Evolutionary conservation across 192 early-diverging fungal genomes (phyloP).

Genomic region (Bifiguratus adelaidae): DNA sequence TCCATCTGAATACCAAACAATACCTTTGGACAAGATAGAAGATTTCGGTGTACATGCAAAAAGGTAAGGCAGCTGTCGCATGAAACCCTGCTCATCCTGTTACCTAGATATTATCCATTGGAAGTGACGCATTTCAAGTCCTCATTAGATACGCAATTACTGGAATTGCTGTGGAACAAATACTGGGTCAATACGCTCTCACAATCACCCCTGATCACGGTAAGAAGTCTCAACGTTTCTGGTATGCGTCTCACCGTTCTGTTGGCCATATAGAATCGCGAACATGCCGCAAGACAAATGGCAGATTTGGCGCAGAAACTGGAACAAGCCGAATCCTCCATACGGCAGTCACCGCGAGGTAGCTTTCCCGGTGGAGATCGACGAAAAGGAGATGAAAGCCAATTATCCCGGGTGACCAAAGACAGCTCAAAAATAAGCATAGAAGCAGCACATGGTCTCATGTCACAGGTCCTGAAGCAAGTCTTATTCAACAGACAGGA

Average conservation of each 20-base stretch:
- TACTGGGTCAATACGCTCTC: slow-evolving; percentile 97
- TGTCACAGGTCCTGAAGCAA: slow-evolving; percentile 79
- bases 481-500: slow-evolving; percentile 73
- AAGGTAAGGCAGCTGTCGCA: slow-evolving; percentile 24
- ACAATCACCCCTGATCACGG: slow-evolving; percentile 80
- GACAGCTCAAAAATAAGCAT: slow-evolving; percentile 69
- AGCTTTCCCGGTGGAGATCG: slow-evolving; percentile 25
- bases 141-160: slow-evolving; percentile 67
- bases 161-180: slow-evolving; percentile 94
- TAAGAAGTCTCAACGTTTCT: slow-evolving; percentile 21
- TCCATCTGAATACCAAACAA: slow-evolving; percentile 78
- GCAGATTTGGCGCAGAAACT: slow-evolving; percentile 74
- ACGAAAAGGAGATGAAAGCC: slow-evolving; percentile 50
- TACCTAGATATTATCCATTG: slow-evolving; percentile 69
- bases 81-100: slow-evolving; percentile 4
- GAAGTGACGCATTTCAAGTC: slow-evolving; percentile 93
- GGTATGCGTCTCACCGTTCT: not conserved
- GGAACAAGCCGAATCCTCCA: slow-evolving; percentile 55
- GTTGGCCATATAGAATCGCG: slow-evolving; percentile 54
- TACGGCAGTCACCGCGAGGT: slow-evolving; percentile 35
- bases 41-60: slow-evolving; percentile 95
- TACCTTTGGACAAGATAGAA: slow-evolving; percentile 92
- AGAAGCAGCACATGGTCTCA: slow-evolving; percentile 71
- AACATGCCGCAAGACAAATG: slow-evolving; percentile 70
- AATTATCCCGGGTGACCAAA: slow-evolving; percentile 54